A percentile compares a stretch with the other conserved stretches of the same genome.
These are phyloP conservation scores for Aspergillus ruber DNA, from an alignment of 2,329 filamentous ascomycete genomes.

Conservation along the genomic window DNA sequence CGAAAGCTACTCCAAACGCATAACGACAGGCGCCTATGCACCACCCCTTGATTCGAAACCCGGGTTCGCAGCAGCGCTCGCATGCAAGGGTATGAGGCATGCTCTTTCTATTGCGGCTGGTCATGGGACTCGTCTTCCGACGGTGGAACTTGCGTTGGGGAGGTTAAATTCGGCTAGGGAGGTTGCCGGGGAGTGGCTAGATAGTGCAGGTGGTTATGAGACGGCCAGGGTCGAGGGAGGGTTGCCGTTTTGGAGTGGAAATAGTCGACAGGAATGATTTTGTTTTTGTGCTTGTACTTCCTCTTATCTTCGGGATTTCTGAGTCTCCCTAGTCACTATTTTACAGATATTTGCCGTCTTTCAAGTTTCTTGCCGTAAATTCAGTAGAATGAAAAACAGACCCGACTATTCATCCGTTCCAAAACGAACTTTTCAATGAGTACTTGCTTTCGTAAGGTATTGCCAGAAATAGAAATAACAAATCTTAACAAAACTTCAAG, in stretches of 20 bases:
- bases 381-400: too few species aligned
- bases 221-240: conserved; percentile 7
- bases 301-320: too few species aligned
- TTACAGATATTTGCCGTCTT: too few species aligned
- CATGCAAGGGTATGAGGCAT: conserved; percentile 9
- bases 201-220: conserved; percentile 11
- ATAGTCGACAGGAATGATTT: conserved; percentile 7
- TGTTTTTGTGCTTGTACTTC: too few species aligned
- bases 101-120: conserved; percentile 1
- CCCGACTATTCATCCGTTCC: too few species aligned
- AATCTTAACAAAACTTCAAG: too few species aligned
- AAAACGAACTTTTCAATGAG: too few species aligned
- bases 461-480: too few species aligned
- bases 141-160: neutral
- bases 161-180: conserved; percentile 4
- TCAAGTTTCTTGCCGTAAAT: too few species aligned
- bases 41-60: conserved; percentile 7
- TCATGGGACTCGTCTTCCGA: neutral
- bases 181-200: conserved; percentile 10
- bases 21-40: conserved; percentile 14
- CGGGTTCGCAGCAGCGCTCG: conserved; percentile 11
- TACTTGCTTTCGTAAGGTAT: too few species aligned
- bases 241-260: conserved; percentile 9
- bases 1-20: conserved; percentile 12
- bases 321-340: too few species aligned